These are phyloP conservation scores for Nannochloris sp. DNA, from an alignment of 139 green algal genomes.

Conservation along the genomic window DNA sequence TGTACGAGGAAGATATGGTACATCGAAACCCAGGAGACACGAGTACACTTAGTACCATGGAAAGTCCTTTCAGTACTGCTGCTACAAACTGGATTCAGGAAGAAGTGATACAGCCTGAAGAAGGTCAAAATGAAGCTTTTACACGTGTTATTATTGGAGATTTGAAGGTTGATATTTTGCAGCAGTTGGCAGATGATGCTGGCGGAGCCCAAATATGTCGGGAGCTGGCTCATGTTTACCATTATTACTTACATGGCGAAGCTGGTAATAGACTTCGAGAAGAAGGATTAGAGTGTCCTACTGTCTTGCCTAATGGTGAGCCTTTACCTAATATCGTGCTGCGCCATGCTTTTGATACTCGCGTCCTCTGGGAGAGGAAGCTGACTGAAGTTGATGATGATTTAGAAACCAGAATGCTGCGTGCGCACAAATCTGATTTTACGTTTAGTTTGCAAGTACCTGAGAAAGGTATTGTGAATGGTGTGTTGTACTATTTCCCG, in stretches of 20 bases:
- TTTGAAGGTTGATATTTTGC: constrained; percentile 54
- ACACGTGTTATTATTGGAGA: constrained; percentile 57
- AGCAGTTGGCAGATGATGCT: constrained; percentile 34
- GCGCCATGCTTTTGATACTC: constrained; percentile 14
- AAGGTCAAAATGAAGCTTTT: constrained; percentile 28
- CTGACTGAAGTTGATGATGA: constrained; percentile 64
- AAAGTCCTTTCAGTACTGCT: constrained; percentile 26
- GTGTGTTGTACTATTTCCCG: constrained; percentile 72
- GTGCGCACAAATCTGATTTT: constrained; percentile 33
- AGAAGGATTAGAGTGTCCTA: neutral
- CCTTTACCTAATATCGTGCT: constrained; percentile 51
- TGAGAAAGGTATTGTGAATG: constrained; percentile 51
- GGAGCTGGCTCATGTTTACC: constrained; percentile 75
- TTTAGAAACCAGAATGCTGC: constrained; percentile 61
- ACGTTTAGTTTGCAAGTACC: constrained; percentile 60
- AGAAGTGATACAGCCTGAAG: neutral
- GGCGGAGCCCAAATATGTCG: constrained; percentile 15
- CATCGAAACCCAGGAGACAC: constrained; percentile 48
- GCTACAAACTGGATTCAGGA: constrained; percentile 17
- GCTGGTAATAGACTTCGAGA: constrained; percentile 32
- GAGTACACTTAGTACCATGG: constrained; percentile 31
- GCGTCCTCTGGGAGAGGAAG: constrained; percentile 21
- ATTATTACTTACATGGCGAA: constrained; percentile 78
- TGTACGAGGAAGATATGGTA: constrained; percentile 73
- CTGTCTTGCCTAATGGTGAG: constrained; percentile 53